phyloP scores from a whole-genome alignment of 2,329 filamentous ascomycete genomes.

The Raffaelea arxii region DNA sequence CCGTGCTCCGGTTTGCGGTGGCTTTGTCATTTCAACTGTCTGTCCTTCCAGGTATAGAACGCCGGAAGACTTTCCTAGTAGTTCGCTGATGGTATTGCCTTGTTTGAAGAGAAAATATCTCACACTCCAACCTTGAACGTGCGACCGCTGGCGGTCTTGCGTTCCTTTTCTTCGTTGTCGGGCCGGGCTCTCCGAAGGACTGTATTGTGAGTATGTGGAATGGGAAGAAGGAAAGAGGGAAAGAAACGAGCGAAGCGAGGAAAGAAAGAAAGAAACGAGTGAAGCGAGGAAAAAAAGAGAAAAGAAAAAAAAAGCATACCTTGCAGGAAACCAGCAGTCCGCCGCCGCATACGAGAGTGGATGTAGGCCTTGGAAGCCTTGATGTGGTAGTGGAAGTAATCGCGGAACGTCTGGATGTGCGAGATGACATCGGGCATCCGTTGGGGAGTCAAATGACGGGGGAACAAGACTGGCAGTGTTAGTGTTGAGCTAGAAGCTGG shows the following conservation, averaged over 20 bases:
- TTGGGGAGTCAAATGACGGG: constrained; percentile 83
- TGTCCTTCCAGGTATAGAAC: too few species aligned
- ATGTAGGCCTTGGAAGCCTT: constrained; percentile 99
- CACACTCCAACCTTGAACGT: constrained; percentile 75
- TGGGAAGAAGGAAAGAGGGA: background rate
- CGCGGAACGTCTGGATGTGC: constrained; percentile 98
- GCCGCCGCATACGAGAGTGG: constrained; percentile 93
- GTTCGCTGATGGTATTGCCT: too few species aligned
- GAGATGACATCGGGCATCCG: constrained; percentile 92
- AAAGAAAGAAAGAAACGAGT: constrained; percentile 17
- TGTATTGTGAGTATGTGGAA: constrained; percentile 29
- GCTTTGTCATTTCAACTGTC: too few species aligned
- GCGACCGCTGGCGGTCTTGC: constrained; percentile 93
- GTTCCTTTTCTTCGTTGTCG: constrained; percentile 93
- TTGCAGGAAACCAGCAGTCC: constrained; percentile 97
- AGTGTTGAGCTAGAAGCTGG: constrained; percentile 2
- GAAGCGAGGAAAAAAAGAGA: background rate
- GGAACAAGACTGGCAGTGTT: constrained; percentile 67
- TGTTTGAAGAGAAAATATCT: too few species aligned
- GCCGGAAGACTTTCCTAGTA: too few species aligned
- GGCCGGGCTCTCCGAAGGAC: constrained; percentile 93
- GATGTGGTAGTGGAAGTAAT: constrained; percentile 99
- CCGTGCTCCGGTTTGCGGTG: too few species aligned
- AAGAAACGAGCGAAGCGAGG: constrained; percentile 16
- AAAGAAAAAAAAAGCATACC: constrained; percentile 38